Base-by-base conservation (phyloP, 148 eudicot species). In the Fallopia convolvulus region DNA sequence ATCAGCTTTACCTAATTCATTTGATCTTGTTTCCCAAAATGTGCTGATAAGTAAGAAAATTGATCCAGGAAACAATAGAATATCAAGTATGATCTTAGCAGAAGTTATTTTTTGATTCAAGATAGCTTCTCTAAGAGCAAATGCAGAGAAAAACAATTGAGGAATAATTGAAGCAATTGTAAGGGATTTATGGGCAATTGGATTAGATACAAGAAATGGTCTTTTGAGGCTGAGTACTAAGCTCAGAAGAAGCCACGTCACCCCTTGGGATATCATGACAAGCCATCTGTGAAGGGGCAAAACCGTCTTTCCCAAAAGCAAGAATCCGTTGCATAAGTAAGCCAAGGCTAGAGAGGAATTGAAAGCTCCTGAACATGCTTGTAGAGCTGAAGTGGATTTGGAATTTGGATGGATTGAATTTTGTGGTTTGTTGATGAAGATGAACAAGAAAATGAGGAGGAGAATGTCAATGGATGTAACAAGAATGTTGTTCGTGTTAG, bases 201-300 rank as follows among this genome's bases (percentile, higher is more conserved):
- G 49, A 2, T 72, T 17, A 36, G 49, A 48, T 11, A 30, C 74
- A n/a, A 56, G 63, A 56, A 66, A 36, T 66, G 72, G 41, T 66
- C 42, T 76, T 5, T 13, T 65, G 17, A 81, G 78, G 81, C 77
- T 81, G 20, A 81, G 6, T 23, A 48, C 53, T 36, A 79, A 14
- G 46, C 80, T 50, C 32, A 82, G 55, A 7, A 82, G 76, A 71
- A 80, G 75, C 87, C 87, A 82, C 48, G 80, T 53, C 5, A 82
- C 0, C 6, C 72, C 89, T 23, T 84, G 87, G 56, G 79, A 60
- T 58, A 82, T 15, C 56, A 77, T 17, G 20, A 79, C 79, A 17
- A 86, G 47, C 89, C 89, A 86, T 11, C 58, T 52, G 68, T 78
- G 81, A 11, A 86, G 74, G 66, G 89, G 87, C 13, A 53, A 17